Percentiles rank a stretch among this genome's conserved stretches.
Evolutionary conservation across 139 green algal genomes (phyloP).

Genomic region (Volvox africanus): DNA sequence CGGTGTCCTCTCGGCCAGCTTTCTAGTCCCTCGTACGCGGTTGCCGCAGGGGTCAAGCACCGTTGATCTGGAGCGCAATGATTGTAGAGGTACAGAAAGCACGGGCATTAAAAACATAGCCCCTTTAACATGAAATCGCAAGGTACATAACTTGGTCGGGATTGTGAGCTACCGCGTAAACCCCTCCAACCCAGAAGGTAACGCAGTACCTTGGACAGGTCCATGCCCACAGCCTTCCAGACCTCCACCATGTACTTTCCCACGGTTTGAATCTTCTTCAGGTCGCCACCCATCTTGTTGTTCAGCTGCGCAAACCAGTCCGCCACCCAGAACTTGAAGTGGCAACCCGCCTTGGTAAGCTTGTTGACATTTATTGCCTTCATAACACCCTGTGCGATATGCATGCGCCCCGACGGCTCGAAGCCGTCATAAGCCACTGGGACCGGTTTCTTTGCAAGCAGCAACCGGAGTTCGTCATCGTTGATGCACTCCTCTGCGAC

Average conservation of each 20-base stretch:
- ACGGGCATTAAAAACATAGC: too few species aligned
- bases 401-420: conserved; percentile 94
- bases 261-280: conserved; percentile 99
- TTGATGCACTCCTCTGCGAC: conserved; percentile 97
- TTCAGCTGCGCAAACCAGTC: conserved; percentile 89
- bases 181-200: too few species aligned
- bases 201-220: conserved; percentile 74
- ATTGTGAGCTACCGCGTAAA: too few species aligned
- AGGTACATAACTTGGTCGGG: too few species aligned
- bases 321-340: conserved; percentile 97
- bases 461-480: conserved; percentile 88
- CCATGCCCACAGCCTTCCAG: conserved; percentile 99
- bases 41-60: too few species aligned
- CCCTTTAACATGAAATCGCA: too few species aligned
- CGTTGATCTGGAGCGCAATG: too few species aligned
- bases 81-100: too few species aligned
- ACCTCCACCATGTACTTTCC: conserved; percentile 99
- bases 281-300: conserved; percentile 87
- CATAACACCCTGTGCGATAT: conserved; percentile 98
- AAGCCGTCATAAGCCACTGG: conserved; percentile 98
- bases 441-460: conserved; percentile 92
- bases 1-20: too few species aligned
- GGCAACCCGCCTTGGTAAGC: conserved; percentile 92
- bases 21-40: too few species aligned
- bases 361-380: conserved; percentile 99